Percentiles rank a stretch among this genome's conserved stretches.
phyloP scores from a whole-genome alignment of 345 rosid species.

The Sonneratia alba region DNA sequence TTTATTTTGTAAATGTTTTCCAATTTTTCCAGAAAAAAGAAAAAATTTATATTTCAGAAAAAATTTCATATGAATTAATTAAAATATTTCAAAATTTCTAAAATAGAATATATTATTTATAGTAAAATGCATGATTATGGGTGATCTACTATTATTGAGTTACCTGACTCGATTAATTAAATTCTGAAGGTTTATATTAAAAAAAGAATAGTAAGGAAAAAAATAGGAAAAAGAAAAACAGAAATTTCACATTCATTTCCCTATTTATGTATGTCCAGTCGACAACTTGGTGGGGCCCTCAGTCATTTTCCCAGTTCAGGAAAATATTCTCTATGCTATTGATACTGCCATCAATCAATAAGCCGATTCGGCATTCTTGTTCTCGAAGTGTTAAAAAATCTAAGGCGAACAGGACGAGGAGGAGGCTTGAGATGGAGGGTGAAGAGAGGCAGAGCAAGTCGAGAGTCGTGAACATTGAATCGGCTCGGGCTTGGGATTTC shows the following conservation, averaged over 20 bases:
- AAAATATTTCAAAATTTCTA: too few species aligned
- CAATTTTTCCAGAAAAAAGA: too few species aligned
- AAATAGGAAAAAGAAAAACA: neutral
- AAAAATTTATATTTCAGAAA: too few species aligned
- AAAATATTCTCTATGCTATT: neutral
- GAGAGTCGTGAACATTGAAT: constrained; percentile 51
- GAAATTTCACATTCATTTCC: neutral
- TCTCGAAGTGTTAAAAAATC: neutral
- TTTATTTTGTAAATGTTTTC: too few species aligned
- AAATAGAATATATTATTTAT: too few species aligned
- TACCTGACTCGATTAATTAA: too few species aligned
- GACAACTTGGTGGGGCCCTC: neutral
- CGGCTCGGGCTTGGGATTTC: constrained; percentile 59
- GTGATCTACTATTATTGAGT: too few species aligned
- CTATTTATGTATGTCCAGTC: neutral
- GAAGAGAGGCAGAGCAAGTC: constrained; percentile 36
- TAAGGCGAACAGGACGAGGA: neutral
- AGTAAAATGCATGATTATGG: too few species aligned
- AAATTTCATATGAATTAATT: too few species aligned
- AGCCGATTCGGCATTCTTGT: neutral
- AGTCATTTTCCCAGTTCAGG: neutral
- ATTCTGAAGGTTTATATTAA: too few species aligned
- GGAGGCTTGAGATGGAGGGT: constrained; percentile 21
- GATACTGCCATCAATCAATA: neutral
- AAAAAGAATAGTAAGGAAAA: too few species aligned